phyloP scores from a whole-genome alignment of 2,329 filamentous ascomycete genomes.

The Epichloe uncinata region DNA sequence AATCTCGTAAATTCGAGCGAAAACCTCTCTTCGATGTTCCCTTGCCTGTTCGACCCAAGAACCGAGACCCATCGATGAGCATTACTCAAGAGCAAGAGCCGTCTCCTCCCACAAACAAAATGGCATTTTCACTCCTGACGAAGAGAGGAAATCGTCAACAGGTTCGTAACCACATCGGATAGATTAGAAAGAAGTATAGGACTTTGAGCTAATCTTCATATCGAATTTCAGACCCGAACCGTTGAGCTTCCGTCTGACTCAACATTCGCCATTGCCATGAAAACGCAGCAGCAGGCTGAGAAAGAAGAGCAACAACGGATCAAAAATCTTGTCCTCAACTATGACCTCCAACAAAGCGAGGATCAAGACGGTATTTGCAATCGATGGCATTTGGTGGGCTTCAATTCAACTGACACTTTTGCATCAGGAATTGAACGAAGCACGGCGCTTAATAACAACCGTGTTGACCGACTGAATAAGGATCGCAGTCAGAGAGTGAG shows the following conservation, averaged over 20 bases:
- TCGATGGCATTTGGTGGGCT: not conserved
- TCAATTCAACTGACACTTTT: conserved; percentile 2
- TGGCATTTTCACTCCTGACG: conserved; percentile 93
- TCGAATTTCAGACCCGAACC: conserved; percentile 56
- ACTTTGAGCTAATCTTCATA: not conserved
- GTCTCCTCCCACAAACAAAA: conserved; percentile 38
- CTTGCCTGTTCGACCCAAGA: conserved; percentile 68
- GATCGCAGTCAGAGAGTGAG: conserved; percentile 71
- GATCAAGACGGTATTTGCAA: conserved; percentile 56
- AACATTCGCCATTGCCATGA: conserved; percentile 91
- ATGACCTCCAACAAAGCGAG: conserved; percentile 78
- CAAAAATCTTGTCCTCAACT: conserved; percentile 94
- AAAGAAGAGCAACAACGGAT: conserved; percentile 95
- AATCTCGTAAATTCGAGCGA: conserved; percentile 90
- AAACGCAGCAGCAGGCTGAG: conserved; percentile 86
- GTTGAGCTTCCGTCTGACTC: conserved; percentile 87
- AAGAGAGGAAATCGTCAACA: conserved; percentile 95
- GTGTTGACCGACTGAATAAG: conserved; percentile 40
- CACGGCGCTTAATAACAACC: conserved; percentile 36
- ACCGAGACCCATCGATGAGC: conserved; percentile 39
- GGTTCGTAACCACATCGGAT: conserved; percentile 29
- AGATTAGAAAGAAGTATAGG: not conserved
- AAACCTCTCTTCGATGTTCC: conserved; percentile 95
- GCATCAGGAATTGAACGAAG: conserved; percentile 37
- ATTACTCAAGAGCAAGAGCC: conserved; percentile 15